Evolutionary conservation across 23 red algal genomes (phyloP).

Genomic region (Chondrus crispus): DNA sequence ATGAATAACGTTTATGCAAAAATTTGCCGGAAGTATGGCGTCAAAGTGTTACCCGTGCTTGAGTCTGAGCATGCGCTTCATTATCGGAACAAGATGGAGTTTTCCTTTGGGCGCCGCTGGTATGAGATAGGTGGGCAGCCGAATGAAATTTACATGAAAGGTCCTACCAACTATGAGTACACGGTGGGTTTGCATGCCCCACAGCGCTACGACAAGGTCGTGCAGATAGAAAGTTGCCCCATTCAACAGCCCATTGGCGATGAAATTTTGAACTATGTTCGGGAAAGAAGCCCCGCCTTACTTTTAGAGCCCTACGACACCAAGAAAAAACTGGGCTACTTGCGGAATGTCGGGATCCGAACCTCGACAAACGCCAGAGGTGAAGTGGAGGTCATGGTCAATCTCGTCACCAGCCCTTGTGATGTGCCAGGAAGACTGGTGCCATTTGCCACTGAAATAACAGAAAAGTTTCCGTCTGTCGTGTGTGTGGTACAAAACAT

Average conservation of each 20-base stretch:
- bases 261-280: slow-evolving; percentile 70
- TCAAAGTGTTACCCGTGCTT: slow-evolving; percentile 15
- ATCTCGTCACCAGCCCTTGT: slow-evolving; percentile 78
- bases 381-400: slow-evolving; percentile 87
- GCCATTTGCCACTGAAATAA: slow-evolving; percentile 71
- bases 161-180: slow-evolving; percentile 38
- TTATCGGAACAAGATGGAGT: slow-evolving; percentile 99
- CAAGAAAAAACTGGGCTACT: slow-evolving; percentile 56
- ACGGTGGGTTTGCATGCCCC: slow-evolving; percentile 84
- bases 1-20: slow-evolving; percentile 49
- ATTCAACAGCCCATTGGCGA: slow-evolving; percentile 62
- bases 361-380: slow-evolving; percentile 54
- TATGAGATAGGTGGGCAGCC: not conserved
- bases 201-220: slow-evolving; percentile 87
- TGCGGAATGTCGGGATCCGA: slow-evolving; percentile 86
- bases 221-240: slow-evolving; percentile 72
- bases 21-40: not conserved
- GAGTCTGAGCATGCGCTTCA: slow-evolving; percentile 29
- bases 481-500: slow-evolving; percentile 91
- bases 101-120: slow-evolving; percentile 85
- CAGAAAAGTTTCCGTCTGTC: slow-evolving; percentile 68
- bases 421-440: slow-evolving; percentile 59
- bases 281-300: slow-evolving; percentile 19
- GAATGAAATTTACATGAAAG: not conserved
- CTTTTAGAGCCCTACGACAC: slow-evolving; percentile 74